Percentiles rank a stretch among this genome's conserved stretches.
Evolutionary conservation across 2,329 filamentous ascomycete species (phyloP).

Genomic region (Fusarium nodosum): DNA sequence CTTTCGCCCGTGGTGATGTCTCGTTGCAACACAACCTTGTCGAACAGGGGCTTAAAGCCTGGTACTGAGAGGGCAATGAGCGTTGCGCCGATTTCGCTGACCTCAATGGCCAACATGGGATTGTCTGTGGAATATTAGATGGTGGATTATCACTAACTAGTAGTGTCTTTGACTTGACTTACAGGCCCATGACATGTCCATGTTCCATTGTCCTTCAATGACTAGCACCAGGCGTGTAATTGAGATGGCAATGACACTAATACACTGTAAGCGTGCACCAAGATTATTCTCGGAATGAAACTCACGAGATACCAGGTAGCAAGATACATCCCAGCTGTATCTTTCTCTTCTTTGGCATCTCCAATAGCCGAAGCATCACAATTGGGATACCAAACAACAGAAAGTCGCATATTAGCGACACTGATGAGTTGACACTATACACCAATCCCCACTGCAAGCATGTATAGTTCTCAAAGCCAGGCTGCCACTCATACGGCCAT

Average conservation of each 20-base stretch:
- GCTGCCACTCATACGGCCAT: slow-evolving; percentile 66
- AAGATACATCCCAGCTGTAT: slow-evolving; percentile 63
- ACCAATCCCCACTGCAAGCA: slow-evolving; percentile 66
- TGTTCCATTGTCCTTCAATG: slow-evolving; percentile 61
- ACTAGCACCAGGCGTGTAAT: slow-evolving; percentile 62
- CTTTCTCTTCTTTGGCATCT: slow-evolving; percentile 60
- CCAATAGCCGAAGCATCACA: slow-evolving; percentile 61
- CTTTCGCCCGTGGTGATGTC: slow-evolving; percentile 38
- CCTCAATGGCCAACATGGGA: slow-evolving; percentile 64
- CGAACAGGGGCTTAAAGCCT: slow-evolving; percentile 63
- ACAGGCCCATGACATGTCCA: slow-evolving; percentile 64
- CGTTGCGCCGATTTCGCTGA: slow-evolving; percentile 64
- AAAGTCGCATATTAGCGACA: slow-evolving; percentile 65
- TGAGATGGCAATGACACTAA: slow-evolving; percentile 64
- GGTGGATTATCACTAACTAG: rapidly evolving
- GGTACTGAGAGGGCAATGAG: slow-evolving; percentile 65
- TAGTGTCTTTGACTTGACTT: slow-evolving; percentile 15
- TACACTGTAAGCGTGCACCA: slow-evolving; percentile 11
- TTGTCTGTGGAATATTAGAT: slow-evolving; percentile 52
- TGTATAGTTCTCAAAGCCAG: slow-evolving; percentile 55
- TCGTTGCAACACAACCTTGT: slow-evolving; percentile 51
- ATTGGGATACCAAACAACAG: slow-evolving; percentile 65
- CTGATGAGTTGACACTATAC: slow-evolving; percentile 64
- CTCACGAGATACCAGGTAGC: slow-evolving; percentile 64
- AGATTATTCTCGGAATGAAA: background rate